These are phyloP conservation scores for Zygotorulaspora florentina DNA, from an alignment of 805 yeast genomes.

Conservation along the genomic window DNA sequence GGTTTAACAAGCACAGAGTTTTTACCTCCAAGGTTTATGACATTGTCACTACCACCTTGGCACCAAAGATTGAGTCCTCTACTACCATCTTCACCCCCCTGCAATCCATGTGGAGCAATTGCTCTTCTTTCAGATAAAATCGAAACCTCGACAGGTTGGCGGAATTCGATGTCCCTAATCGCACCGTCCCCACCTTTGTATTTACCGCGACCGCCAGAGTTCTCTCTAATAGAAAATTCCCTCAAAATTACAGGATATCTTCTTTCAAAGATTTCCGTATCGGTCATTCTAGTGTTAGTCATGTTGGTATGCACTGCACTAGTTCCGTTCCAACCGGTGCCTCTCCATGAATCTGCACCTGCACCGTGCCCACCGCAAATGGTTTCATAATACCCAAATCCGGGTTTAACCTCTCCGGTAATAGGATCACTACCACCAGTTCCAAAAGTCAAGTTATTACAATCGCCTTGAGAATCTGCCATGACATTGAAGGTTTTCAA, in stretches of 20 bases:
- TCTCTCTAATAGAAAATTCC: conserved; percentile 63
- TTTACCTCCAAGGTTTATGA: conserved; percentile 64
- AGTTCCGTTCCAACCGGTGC: conserved; percentile 78
- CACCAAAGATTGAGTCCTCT: conserved; percentile 66
- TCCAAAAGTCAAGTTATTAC: conserved; percentile 92
- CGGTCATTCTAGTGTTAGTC: conserved; percentile 92
- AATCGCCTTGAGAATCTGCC: conserved; percentile 95
- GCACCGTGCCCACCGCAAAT: conserved; percentile 97
- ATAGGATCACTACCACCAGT: conserved; percentile 55
- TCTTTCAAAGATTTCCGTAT: conserved; percentile 82
- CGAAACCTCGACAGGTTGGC: conserved; percentile 66
- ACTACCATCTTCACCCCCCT: conserved; percentile 74
- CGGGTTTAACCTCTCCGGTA: conserved; percentile 44
- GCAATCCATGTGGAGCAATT: conserved; percentile 77
- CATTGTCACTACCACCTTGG: conserved; percentile 32
- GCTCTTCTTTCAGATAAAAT: conserved; percentile 84
- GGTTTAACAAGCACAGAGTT: conserved; percentile 50
- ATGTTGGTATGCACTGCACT: conserved; percentile 91
- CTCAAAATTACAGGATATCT: conserved; percentile 78
- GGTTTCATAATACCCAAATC: conserved; percentile 90
- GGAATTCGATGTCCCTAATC: conserved; percentile 76
- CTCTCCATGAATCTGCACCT: conserved; percentile 44
- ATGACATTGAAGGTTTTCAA: conserved; percentile 81
- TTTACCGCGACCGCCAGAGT: conserved; percentile 78
- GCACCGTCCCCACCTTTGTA: conserved; percentile 83